phyloP scores from a whole-genome alignment of 1,284 basidiomycete species.

The Trichosporon coremiiforme region DNA sequence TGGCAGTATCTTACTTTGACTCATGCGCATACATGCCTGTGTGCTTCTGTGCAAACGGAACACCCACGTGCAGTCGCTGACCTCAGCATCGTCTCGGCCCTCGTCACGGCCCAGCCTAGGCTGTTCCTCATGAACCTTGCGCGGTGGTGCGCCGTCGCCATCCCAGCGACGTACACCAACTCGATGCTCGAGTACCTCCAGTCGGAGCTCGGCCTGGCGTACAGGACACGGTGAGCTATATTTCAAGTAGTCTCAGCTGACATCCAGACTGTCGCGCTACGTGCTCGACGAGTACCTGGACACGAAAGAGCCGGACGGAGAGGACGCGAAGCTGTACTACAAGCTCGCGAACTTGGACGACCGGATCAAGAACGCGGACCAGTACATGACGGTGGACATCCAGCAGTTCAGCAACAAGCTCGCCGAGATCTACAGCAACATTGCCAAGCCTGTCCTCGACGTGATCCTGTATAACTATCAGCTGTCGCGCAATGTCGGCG shows the following conservation, averaged over 20 bases:
- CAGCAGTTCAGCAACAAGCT: conserved; percentile 89
- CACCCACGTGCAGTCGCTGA: neutral
- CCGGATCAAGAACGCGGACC: conserved; percentile 90
- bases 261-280: conserved; percentile 16
- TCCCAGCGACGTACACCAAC: conserved; percentile 95
- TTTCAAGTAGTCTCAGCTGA: neutral
- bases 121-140: conserved; percentile 83
- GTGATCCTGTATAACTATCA: conserved; percentile 93
- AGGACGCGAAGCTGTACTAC: conserved; percentile 72
- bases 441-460: conserved; percentile 90
- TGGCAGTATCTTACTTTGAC: neutral
- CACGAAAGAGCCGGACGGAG: conserved; percentile 53
- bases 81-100: conserved; percentile 83
- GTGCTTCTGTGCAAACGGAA: neutral
- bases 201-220: conserved; percentile 88
- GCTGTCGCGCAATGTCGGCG: conserved; percentile 88
- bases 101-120: conserved; percentile 82
- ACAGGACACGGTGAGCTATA: conserved; percentile 69
- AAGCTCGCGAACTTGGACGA: conserved; percentile 92
- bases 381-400: conserved; percentile 85
- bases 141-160: conserved; percentile 88
- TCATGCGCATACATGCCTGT: neutral
- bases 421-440: conserved; percentile 90
- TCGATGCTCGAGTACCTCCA: conserved; percentile 94
- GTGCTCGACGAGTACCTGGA: conserved; percentile 69